phyloP scores from a whole-genome alignment of 2,329 filamentous ascomycete species.

The Paraphaeosphaeria sporulosa region DNA sequence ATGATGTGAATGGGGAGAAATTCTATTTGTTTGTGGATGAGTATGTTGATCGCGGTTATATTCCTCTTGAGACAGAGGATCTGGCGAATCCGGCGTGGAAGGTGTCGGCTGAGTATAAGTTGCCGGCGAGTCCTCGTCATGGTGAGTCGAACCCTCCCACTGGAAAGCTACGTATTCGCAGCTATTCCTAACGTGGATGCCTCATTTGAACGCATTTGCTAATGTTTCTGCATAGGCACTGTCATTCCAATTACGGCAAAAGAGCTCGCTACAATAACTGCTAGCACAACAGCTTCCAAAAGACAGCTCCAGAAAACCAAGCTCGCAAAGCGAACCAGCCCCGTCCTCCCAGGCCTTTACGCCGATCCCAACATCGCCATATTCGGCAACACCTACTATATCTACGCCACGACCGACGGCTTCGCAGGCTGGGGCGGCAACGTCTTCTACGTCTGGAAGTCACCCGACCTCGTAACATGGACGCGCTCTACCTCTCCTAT shows the following conservation, averaged over 20 bases:
- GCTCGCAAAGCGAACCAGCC: conserved; percentile 20
- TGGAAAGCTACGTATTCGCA: too few species aligned
- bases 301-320: background rate
- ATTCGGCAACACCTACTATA: conserved; percentile 17
- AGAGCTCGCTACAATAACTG: conserved; percentile 50
- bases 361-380: conserved; percentile 40
- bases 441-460: conserved; percentile 38
- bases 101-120: conserved; percentile 54
- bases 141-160: conserved; percentile 34
- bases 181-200: background rate
- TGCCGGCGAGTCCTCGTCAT: conserved; percentile 61
- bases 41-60: conserved; percentile 60
- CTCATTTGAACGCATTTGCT: background rate
- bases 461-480: conserved; percentile 35
- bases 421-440: conserved; percentile 20
- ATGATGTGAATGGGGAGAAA: conserved; percentile 60
- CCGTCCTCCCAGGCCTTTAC: conserved; percentile 34
- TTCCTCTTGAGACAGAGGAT: conserved; percentile 61
- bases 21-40: conserved; percentile 66
- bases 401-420: background rate
- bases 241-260: conserved; percentile 60
- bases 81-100: conserved; percentile 60
- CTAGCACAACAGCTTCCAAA: conserved; percentile 11
- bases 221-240: conserved; percentile 35
- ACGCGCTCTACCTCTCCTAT: conserved; percentile 30